Conservation (phyloP, 1,284 basidiomycete genomes). For the Pascua sp. region DNA sequence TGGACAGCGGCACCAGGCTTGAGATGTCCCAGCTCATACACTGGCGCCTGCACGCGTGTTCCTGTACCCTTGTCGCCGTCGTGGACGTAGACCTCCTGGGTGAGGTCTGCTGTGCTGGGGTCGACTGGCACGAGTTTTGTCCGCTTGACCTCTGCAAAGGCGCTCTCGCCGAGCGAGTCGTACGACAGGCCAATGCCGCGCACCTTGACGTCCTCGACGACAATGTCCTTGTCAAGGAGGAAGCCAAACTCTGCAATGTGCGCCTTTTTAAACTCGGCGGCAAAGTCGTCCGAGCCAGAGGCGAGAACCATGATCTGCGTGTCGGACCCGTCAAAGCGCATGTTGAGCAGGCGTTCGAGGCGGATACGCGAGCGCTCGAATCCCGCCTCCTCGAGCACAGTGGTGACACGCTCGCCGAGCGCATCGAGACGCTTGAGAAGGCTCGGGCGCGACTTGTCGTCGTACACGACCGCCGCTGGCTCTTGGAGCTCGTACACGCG, state of each 20-base stretch:
- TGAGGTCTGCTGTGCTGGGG: slow-evolving; percentile 41
- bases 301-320: slow-evolving; percentile 77
- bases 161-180: slow-evolving; percentile 72
- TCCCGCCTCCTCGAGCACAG: slow-evolving; percentile 64
- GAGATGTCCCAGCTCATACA: slow-evolving; percentile 68
- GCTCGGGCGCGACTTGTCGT: slow-evolving; percentile 46
- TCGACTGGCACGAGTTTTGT: slow-evolving; percentile 23
- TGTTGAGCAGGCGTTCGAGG: slow-evolving; percentile 79
- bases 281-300: slow-evolving; percentile 61
- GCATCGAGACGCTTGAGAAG: slow-evolving; percentile 65
- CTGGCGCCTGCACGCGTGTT: slow-evolving; percentile 63
- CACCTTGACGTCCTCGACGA: slow-evolving; percentile 90
- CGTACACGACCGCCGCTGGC: slow-evolving; percentile 1
- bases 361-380: slow-evolving; percentile 64
- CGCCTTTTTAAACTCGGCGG: slow-evolving; percentile 68
- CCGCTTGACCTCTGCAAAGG: slow-evolving; percentile 65
- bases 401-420: slow-evolving; percentile 61
- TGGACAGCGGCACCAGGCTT: slow-evolving; percentile 64
- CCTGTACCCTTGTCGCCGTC: slow-evolving; percentile 1
- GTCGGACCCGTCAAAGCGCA: slow-evolving; percentile 78
- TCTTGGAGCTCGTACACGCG: slow-evolving; percentile 72
- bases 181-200: slow-evolving; percentile 78
- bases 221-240: slow-evolving; percentile 72
- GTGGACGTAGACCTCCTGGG: slow-evolving; percentile 33
- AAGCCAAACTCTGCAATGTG: slow-evolving; percentile 90